Conservation (phyloP, 441 rosid genomes). For the Gossypium schwendimanii region DNA sequence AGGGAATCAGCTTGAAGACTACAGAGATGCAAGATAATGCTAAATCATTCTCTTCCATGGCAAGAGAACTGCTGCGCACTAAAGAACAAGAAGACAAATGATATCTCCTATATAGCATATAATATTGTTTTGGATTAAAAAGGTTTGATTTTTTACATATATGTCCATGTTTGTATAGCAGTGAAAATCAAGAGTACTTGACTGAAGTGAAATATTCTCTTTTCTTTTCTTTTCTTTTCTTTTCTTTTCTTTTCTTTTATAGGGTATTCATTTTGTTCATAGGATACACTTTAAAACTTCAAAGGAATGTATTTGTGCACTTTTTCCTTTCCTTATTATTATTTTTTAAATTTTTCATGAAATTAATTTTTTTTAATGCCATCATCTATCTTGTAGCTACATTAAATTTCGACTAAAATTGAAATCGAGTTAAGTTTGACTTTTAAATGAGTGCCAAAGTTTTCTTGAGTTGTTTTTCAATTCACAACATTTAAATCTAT, state of each 20-base stretch:
- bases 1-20: constrained; percentile 71
- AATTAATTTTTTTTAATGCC: neutral
- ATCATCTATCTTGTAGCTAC: too few relatives aligned
- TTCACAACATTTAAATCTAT: too few relatives aligned
- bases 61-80: constrained; percentile 57
- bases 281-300: neutral
- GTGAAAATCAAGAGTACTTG: neutral
- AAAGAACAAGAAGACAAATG: constrained; percentile 57
- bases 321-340: neutral
- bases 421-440: too few relatives aligned
- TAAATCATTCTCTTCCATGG: constrained; percentile 78
- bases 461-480: too few relatives aligned
- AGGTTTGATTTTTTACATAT: neutral
- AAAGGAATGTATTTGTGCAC: neutral
- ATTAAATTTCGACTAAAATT: too few relatives aligned
- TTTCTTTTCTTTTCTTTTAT: too few relatives aligned
- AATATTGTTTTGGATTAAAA: neutral
- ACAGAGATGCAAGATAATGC: constrained; percentile 88
- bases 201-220: neutral
- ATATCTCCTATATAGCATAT: constrained; percentile 20
- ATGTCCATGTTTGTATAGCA: neutral
- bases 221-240: neutral
- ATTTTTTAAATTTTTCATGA: neutral
- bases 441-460: too few relatives aligned
- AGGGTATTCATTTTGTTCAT: neutral